Evolutionary conservation across 73 alveolate genomes (phyloP), one percentile per base, ranked within the genome.

Genomic region (Paramecium caudatum): DNA sequence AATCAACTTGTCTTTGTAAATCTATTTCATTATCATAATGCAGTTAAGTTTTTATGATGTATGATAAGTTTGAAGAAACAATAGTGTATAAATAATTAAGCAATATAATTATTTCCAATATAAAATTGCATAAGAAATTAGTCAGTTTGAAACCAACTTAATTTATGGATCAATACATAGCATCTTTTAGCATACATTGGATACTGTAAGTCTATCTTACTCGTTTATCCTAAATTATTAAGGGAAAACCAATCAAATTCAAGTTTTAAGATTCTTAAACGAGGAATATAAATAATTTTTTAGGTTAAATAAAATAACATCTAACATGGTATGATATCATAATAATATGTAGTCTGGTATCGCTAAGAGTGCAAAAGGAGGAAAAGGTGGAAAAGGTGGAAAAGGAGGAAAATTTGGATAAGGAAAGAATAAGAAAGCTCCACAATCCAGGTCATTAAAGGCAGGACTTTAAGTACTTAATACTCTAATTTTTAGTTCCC

Each of bases 371-470:
- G 90, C 90, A 19, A 65, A 86, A 47, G 97, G 96, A 30, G 98
- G 97, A 94, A 94, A 95, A 94, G 98, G 98, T 32, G 95, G 97
- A 83, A 93, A 94, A 83, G 96, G 98, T 70, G 98, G 96, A 74
- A 95, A 95, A 91, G 98, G 98, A 33, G 97, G 98, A 68, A 95
- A 95, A 92, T 97, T 95, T 41, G 96, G 95, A 90, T 91, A 62
- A 4, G 91, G 92, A 33, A 94, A 94, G 81, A 93, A 87, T 68
- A 98, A 98, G 97, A 96, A 95, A 91, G 96, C 98, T 36, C 98
- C 99, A 25, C 95, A 96, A 90, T 97, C 99, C 27, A 91, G 99
- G 91, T 98, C 99, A 46, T 96, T 94, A 15, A 93, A 97, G 91
- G 99, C 99, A 37, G 99, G 99, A 30, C 96, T 98, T 8, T 97